Percentiles rank a stretch among this genome's conserved stretches.
Evolutionary conservation across 805 yeast species (phyloP).

Genomic region (Kluyveromyces aestuarii): DNA sequence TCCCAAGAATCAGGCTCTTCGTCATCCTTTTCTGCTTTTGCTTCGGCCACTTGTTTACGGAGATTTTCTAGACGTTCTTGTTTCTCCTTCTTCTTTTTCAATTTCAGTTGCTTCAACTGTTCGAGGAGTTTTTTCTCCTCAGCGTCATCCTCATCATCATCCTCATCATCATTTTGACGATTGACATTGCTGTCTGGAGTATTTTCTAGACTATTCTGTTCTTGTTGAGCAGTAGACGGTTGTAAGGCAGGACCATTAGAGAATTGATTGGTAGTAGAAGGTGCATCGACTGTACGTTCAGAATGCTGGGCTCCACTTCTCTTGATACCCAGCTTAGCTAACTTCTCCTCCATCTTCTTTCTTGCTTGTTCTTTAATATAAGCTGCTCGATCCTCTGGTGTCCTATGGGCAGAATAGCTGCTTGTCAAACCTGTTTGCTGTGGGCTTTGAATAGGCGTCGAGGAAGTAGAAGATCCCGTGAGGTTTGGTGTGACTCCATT

Average conservation of each 20-base stretch:
- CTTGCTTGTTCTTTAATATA: slow-evolving; percentile 73
- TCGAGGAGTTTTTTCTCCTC: slow-evolving; percentile 37
- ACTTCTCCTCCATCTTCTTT: slow-evolving; percentile 74
- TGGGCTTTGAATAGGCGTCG: neutral
- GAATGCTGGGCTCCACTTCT: slow-evolving; percentile 24
- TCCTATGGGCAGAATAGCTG: slow-evolving; percentile 22
- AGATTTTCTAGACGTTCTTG: slow-evolving; percentile 52
- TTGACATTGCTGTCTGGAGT: neutral
- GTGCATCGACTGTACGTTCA: slow-evolving; percentile 2
- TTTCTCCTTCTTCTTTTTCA: slow-evolving; percentile 47
- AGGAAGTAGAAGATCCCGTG: neutral
- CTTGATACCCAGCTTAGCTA: slow-evolving; percentile 70
- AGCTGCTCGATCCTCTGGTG: slow-evolving; percentile 67
- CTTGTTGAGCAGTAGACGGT: neutral
- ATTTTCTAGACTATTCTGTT: neutral
- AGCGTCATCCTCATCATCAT: slow-evolving; percentile 39
- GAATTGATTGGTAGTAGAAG: neutral
- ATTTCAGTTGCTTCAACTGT: slow-evolving; percentile 32
- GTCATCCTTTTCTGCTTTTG: slow-evolving; percentile 35
- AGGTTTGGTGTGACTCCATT: neutral
- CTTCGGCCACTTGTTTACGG: slow-evolving; percentile 49
- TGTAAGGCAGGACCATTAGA: neutral
- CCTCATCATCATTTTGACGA: slow-evolving; percentile 11
- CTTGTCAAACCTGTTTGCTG: neutral
- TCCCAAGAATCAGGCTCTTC: slow-evolving; percentile 14